Base-by-base conservation (phyloP, 2,329 filamentous ascomycete genomes). In the Madurella fahalii region DNA sequence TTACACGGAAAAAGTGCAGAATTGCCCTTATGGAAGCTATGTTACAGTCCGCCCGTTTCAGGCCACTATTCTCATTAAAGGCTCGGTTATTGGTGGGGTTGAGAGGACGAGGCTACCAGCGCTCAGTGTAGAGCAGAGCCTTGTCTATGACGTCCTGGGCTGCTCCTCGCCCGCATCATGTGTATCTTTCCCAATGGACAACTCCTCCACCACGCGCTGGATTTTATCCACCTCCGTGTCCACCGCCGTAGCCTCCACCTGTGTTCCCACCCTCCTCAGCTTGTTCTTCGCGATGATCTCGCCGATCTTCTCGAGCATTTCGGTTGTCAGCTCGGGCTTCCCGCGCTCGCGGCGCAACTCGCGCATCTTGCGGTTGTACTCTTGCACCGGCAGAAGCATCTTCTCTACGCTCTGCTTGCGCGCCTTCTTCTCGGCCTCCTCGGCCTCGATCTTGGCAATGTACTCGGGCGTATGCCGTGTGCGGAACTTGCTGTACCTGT, bases 401-500 rank as follows among this genome's bases (percentile, higher is more conserved):
- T 68, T 64, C 41, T 56, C 59, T 47, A 65, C 64, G 54, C 63
- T 61, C 64, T 68, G 67, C 67, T 69, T 70, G 61, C 62, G 67
- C n/a, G 70, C 68, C 61, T 67, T 65, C 65, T 69, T 70, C 54
- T 66, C 65, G 46, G 64, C 67, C 60, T 65, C 63, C 63, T 69
- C 63, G 50, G 69, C 70, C 63, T 74, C 72, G 67, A 76, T 72
- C 68, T 72, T 70, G 58, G 69, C 72, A 50, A 92, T 71, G 68
- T 87, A 95, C 69, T 86, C 87, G 44, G 81, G 74, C 59, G 91
- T 87, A 73, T 95, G 90, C 46, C 89, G 79, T 50, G 85, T 90
- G 66, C 91, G 80, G 82, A 92, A 94, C 65, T 81, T 83, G 63
- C 86, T 89, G 79, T 86, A 95, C 68, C 85, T 87, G 76, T 88